These are phyloP conservation scores for Striga hermonthica DNA, from an alignment of 305 asterid species.

Conservation along the genomic window DNA sequence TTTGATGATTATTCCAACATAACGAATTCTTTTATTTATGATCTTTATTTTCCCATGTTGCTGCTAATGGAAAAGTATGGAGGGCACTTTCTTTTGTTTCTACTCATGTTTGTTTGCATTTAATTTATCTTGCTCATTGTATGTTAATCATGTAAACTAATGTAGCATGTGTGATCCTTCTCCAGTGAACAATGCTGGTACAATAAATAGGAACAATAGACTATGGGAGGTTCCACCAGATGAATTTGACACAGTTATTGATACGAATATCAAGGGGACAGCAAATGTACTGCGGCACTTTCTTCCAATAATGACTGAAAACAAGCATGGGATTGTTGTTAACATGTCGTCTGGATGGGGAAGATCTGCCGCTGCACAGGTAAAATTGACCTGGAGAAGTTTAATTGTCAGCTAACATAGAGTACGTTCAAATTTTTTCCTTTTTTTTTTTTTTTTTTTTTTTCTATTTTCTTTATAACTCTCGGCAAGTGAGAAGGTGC, in stretches of 20 bases:
- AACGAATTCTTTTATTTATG: background rate
- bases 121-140: too few relatives aligned
- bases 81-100: background rate
- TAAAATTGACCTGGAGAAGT: constrained; percentile 29
- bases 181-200: constrained; percentile 80
- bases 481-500: constrained; percentile 17
- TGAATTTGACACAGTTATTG: constrained; percentile 78
- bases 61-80: background rate
- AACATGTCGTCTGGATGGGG: constrained; percentile 99
- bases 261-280: constrained; percentile 78
- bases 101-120: background rate
- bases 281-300: constrained; percentile 83
- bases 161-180: constrained; percentile 14
- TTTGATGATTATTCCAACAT: constrained; percentile 11
- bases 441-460: background rate
- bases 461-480: background rate
- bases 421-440: background rate
- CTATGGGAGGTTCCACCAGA: constrained; percentile 90
- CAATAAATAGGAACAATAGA: constrained; percentile 76
- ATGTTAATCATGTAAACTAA: constrained; percentile 22
- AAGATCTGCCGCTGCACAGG: constrained; percentile 97
- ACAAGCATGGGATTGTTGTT: constrained; percentile 77
- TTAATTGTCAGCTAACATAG: constrained; percentile 8
- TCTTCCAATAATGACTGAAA: constrained; percentile 75
- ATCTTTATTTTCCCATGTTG: background rate